Base-by-base conservation (phyloP, 805 yeast genomes). In the Jamesozyma piceae region DNA sequence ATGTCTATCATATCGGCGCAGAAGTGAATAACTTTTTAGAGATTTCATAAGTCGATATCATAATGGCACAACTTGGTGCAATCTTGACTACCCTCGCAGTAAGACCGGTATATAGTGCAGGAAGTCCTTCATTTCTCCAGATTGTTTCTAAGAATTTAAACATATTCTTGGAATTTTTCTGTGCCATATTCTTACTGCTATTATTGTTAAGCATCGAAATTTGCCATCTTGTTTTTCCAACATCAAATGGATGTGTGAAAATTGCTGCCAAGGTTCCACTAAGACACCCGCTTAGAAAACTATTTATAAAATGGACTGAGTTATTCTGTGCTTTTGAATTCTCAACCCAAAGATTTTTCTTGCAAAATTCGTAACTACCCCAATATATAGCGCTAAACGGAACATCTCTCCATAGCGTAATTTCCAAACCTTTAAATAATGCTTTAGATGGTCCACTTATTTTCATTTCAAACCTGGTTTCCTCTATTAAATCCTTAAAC, bases 21-120 rank as follows among this genome's bases (percentile, higher is more conserved):
- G 36, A 34, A 11, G 38, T 24, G 18, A 36, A 36, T n/a, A 24
- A 57, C 43, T 76, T 75, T 62, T 92, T 92, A 22, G 94, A 83
- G 35, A 89, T 68, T 60, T 92, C 98, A 60, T 92, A 92, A 32
- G 92, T 82, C 11, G 97, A 86, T 36, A 92, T 88, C 98, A 92
- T 92, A 31, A 92, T 90, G 1, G 98, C 98, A 72, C 98, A 92
- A 14, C 96, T 80, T 10, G 98, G 97, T 0, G 97, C 95, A 22
- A 92, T 83, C 58, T 92, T 92, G 60, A 90, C 65, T 6, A 90
- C 75, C 49, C 98, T 73, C 0, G 97, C 97, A 2, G 76, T 68
- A 31, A 88, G 65, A 0, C 98, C 98, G 30, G 85, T 84, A 57
- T 82, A 92, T n/a, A 92, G 65, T 0, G 97, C 90, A 4, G 69